Percentiles rank a stretch among this genome's conserved stretches.
Conservation (phyloP, 176 grass and related monocot species). For the Lolium rigidum region DNA sequence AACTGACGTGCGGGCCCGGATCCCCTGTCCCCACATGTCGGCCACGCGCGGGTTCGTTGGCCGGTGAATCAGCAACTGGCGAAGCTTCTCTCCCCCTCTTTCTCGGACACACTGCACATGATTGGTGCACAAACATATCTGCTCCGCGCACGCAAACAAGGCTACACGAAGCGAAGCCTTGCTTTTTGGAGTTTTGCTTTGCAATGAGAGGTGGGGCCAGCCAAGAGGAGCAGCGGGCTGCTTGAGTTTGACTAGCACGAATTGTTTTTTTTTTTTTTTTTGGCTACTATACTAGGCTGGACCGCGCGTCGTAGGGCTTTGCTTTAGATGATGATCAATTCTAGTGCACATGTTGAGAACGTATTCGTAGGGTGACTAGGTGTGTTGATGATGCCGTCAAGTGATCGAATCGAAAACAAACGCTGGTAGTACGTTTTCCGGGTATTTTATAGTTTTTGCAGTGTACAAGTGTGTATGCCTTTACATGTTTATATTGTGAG, state of each 20-base stretch:
- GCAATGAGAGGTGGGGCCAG: slow-evolving; percentile 8
- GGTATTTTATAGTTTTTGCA: too few relatives aligned
- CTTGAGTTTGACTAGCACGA: slow-evolving; percentile 38
- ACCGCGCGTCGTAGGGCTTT: neutral
- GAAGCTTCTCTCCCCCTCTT: neutral
- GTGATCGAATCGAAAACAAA: neutral
- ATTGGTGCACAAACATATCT: neutral
- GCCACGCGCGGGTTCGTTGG: accelerated
- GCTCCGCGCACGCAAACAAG: slow-evolving; percentile 50
- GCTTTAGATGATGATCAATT: slow-evolving; percentile 4
- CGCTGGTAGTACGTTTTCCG: too few relatives aligned
- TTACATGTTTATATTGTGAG: too few relatives aligned
- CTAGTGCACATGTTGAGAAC: neutral
- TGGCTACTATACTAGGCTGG: neutral
- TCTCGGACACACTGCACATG: neutral
- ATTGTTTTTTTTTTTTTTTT: neutral
- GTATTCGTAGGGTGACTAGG: neutral
- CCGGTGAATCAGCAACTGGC: neutral
- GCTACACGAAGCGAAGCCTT: neutral
- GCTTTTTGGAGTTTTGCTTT: neutral
- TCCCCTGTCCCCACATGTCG: accelerated
- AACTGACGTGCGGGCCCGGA: accelerated
- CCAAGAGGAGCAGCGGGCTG: neutral
- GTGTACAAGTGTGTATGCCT: too few relatives aligned
- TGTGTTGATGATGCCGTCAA: neutral